Evolutionary conservation across 139 green algal genomes (phyloP).

Genomic region (Monoraphidium neglectum): DNA sequence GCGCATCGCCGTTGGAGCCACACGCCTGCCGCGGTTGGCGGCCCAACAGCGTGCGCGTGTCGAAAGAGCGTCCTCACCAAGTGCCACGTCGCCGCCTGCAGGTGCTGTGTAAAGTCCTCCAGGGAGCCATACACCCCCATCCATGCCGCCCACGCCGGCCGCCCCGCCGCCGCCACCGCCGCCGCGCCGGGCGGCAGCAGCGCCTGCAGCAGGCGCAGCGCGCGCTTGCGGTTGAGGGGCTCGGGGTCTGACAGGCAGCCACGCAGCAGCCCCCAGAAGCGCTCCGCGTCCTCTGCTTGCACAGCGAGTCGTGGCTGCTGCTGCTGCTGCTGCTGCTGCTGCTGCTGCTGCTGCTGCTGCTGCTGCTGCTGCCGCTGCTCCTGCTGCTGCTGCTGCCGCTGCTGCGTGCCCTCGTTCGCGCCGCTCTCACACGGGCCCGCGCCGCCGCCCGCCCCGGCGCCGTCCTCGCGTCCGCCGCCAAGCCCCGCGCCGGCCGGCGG

Average conservation of each 20-base stretch:
- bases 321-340: neutral
- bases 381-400: too few species aligned
- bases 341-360: neutral
- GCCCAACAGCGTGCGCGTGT: too few species aligned
- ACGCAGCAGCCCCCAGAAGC: conserved; percentile 22
- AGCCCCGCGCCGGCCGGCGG: neutral
- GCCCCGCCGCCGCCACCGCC: neutral
- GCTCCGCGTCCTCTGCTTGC: neutral
- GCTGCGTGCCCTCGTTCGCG: too few species aligned
- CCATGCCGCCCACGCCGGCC: conserved; percentile 26
- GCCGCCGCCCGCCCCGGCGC: too few species aligned
- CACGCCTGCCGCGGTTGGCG: too few species aligned
- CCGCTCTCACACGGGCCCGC: too few species aligned
- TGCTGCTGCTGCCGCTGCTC: neutral
- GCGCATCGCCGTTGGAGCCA: too few species aligned
- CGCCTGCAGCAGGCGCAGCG: conserved; percentile 27
- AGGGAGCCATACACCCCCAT: conserved; percentile 20
- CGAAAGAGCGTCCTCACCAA: conserved; percentile 17
- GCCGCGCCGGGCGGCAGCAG: conserved; percentile 9
- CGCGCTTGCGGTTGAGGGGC: conserved; percentile 29
- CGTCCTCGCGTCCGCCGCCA: too few species aligned
- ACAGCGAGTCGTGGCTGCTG: too few species aligned
- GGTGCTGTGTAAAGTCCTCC: conserved; percentile 25
- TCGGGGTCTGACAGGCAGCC: conserved; percentile 20
- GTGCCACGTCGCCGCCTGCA: conserved; percentile 20